Evolutionary conservation across 2,329 filamentous ascomycete species (phyloP).

Genomic region (Microascus cirrosus): DNA sequence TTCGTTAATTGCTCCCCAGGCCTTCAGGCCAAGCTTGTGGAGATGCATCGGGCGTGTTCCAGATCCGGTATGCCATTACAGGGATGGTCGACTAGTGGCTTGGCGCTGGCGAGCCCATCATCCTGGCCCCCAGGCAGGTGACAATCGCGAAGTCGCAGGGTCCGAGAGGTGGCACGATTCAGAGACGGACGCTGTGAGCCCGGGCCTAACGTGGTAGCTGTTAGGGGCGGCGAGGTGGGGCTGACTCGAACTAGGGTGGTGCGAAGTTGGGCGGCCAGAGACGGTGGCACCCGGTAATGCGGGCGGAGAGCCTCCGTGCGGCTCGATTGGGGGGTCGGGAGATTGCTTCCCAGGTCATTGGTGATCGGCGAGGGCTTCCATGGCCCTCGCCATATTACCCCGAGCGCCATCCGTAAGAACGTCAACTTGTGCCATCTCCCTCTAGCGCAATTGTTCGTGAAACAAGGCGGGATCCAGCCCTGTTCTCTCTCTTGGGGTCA

Average conservation of each 20-base stretch:
- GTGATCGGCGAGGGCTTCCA: not conserved
- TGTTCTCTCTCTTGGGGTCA: too few relatives aligned
- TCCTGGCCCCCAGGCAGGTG: not conserved
- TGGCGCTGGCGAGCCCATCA: not conserved
- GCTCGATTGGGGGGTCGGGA: not conserved
- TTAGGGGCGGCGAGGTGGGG: not conserved
- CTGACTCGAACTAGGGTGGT: not conserved
- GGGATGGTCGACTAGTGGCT: not conserved
- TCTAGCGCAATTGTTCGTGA: too few relatives aligned
- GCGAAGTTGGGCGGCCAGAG: not conserved
- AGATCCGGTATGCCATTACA: not conserved
- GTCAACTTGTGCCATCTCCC: too few relatives aligned
- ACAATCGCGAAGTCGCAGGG: not conserved
- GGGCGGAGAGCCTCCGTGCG: conserved; percentile 1
- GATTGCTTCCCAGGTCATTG: not conserved
- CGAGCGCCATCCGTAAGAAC: not conserved
- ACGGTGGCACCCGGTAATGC: conserved; percentile 1
- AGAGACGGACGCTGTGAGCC: too few relatives aligned
- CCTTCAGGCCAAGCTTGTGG: not conserved
- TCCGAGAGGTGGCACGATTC: not conserved
- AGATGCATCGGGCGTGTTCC: not conserved
- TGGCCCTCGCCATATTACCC: not conserved
- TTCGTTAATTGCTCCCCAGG: not conserved
- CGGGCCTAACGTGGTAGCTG: too few relatives aligned
- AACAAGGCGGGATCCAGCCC: too few relatives aligned